A percentile compares a stretch with the other conserved stretches of the same genome.
These are phyloP conservation scores for Hypholoma sublateritium DNA, from an alignment of 768 basidiomycete genomes.

Conservation along the genomic window DNA sequence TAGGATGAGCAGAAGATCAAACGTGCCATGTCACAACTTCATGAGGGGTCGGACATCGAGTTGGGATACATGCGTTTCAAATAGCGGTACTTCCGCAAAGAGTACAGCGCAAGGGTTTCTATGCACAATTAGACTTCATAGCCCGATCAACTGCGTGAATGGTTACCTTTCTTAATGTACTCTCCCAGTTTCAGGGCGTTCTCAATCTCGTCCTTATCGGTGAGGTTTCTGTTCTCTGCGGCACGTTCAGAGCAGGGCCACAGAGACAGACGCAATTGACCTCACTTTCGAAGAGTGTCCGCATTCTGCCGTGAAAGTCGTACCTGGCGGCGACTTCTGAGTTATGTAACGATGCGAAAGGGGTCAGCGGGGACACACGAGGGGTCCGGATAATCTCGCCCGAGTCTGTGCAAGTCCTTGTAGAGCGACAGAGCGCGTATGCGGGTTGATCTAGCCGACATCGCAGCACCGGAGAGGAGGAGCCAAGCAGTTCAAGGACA, in stretches of 20 bases:
- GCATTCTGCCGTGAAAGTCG: constrained; percentile 72
- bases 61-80: constrained; percentile 70
- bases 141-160: neutral
- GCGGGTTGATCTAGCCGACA: constrained; percentile 54
- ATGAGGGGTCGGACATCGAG: constrained; percentile 16
- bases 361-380: constrained; percentile 47
- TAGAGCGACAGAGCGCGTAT: constrained; percentile 71
- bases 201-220: constrained; percentile 71
- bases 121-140: neutral
- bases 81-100: constrained; percentile 80
- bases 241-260: neutral
- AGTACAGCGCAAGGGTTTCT: constrained; percentile 85
- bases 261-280: neutral
- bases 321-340: constrained; percentile 46
- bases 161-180: constrained; percentile 82
- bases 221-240: constrained; percentile 67
- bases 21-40: constrained; percentile 1
- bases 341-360: constrained; percentile 3
- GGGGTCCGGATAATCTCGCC: constrained; percentile 81
- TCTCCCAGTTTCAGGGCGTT: constrained; percentile 73
- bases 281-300: constrained; percentile 74
- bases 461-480: constrained; percentile 16
- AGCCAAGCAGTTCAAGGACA: neutral
- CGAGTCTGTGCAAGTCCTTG: constrained; percentile 80
- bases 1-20: neutral